Conservation (phyloP, 2,329 filamentous ascomycete species). For the Colletotrichum paranaense region DNA sequence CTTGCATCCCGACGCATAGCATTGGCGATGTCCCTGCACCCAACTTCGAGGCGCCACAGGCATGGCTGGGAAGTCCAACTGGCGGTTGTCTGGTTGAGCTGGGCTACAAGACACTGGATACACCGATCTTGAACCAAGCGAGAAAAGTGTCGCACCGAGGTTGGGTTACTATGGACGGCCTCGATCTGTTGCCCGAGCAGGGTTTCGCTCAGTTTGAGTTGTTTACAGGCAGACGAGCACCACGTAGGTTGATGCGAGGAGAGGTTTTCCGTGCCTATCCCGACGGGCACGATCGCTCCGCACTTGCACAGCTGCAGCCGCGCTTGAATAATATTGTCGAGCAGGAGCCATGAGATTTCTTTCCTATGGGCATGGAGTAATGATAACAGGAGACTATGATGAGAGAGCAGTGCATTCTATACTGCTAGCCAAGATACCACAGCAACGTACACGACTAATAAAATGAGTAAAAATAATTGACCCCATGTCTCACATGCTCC, state of each 20-base stretch:
- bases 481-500: neutral
- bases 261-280: slow-evolving; percentile 65
- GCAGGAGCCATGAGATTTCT: slow-evolving; percentile 48
- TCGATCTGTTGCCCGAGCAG: slow-evolving; percentile 82
- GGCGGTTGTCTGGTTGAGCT: slow-evolving; percentile 82
- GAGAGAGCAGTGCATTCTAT: neutral
- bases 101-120: slow-evolving; percentile 79
- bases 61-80: slow-evolving; percentile 78
- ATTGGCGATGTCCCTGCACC: slow-evolving; percentile 73
- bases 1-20: slow-evolving; percentile 79
- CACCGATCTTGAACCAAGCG: slow-evolving; percentile 77
- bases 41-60: slow-evolving; percentile 74
- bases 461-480: slow-evolving; percentile 8
- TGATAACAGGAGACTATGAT: slow-evolving; percentile 3
- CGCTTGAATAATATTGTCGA: slow-evolving; percentile 52
- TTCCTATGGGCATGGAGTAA: neutral
- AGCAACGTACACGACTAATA: slow-evolving; percentile 23
- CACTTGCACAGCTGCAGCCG: slow-evolving; percentile 53
- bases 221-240: slow-evolving; percentile 79
- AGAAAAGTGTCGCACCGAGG: slow-evolving; percentile 67
- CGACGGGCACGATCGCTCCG: slow-evolving; percentile 52
- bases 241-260: slow-evolving; percentile 76
- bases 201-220: slow-evolving; percentile 86
- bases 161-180: slow-evolving; percentile 81
- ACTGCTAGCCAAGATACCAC: slow-evolving; percentile 26